Evolutionary conservation across 1,139 yeast genomes (phyloP).

Genomic region (Pneumocystis canis): DNA sequence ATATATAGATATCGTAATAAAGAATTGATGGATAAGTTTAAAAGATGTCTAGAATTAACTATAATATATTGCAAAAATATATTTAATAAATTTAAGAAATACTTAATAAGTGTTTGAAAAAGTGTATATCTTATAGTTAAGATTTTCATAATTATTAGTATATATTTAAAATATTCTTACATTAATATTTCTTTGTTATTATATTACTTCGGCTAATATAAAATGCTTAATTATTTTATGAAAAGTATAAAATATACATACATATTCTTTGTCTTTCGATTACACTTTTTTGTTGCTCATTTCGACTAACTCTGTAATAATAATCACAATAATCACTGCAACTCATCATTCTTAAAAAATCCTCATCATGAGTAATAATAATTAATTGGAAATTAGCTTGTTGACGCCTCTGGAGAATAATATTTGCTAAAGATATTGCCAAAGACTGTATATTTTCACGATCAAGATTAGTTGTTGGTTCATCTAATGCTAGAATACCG

Average conservation of each 20-base stretch:
- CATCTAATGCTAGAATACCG: conserved; percentile 92
- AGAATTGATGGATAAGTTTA: no score
- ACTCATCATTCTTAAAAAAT: conserved; percentile 68
- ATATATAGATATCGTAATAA: no score
- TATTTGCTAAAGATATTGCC: conserved; percentile 62
- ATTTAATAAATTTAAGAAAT: no score
- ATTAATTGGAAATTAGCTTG: conserved; percentile 88
- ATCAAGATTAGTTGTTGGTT: conserved; percentile 93
- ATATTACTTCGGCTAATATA: conserved; percentile 1
- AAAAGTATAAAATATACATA: conserved; percentile 12
- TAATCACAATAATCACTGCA: conserved; percentile 82
- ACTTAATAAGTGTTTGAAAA: no score
- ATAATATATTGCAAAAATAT: no score
- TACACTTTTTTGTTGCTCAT: conserved; percentile 63
- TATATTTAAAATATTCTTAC: not conserved
- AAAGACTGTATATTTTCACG: conserved; percentile 76
- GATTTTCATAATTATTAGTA: no score
- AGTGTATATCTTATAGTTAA: no score
- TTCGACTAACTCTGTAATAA: conserved; percentile 67
- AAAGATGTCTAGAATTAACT: no score
- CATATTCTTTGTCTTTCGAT: conserved; percentile 40
- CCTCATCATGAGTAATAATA: conserved; percentile 92
- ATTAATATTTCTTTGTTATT: not conserved
- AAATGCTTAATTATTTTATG: not conserved
- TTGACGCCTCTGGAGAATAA: conserved; percentile 56